Conservation (phyloP, 1,139 yeast genomes). For the Tardiomyces digboiensis region DNA sequence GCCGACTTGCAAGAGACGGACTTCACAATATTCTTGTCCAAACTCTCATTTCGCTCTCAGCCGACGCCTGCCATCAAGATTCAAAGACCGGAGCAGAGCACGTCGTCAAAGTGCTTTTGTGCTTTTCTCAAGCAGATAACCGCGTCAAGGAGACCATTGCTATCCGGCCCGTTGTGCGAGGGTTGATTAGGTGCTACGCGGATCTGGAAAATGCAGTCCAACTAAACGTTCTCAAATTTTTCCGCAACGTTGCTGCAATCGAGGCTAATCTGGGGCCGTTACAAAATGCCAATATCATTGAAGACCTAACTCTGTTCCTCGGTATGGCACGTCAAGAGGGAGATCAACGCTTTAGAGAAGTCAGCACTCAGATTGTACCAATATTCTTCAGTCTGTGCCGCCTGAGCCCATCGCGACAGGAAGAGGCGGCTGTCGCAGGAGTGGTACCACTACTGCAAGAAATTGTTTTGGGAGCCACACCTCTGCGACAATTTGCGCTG, state of each 20-base stretch:
- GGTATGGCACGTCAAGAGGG: not conserved
- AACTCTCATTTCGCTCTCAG: slow-evolving; percentile 19
- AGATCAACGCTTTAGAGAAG: not conserved
- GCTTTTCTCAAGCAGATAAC: slow-evolving; percentile 26
- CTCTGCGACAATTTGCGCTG: slow-evolving; percentile 50
- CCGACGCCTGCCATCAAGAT: slow-evolving; percentile 3
- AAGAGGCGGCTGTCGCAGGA: slow-evolving; percentile 45
- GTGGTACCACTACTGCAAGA: slow-evolving; percentile 42
- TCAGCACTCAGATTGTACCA: slow-evolving; percentile 16
- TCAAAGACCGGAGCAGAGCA: slow-evolving; percentile 6
- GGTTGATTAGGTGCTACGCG: slow-evolving; percentile 14
- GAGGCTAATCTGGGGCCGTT: slow-evolving; percentile 16
- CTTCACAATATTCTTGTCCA: slow-evolving; percentile 43
- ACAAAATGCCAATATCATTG: slow-evolving; percentile 23
- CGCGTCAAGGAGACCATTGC: slow-evolving; percentile 22
- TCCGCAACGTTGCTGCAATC: slow-evolving; percentile 23
- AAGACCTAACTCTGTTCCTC: slow-evolving; percentile 1
- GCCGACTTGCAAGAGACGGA: slow-evolving; percentile 42
- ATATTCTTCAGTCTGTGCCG: slow-evolving; percentile 45
- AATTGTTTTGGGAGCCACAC: slow-evolving; percentile 37
- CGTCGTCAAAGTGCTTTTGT: slow-evolving; percentile 19
- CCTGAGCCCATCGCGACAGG: slow-evolving; percentile 42
- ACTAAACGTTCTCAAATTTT: slow-evolving; percentile 20
- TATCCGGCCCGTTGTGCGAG: slow-evolving; percentile 12
- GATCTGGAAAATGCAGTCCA: slow-evolving; percentile 11